A percentile compares a stretch with the other conserved stretches of the same genome.
Conservation (phyloP, 148 eudicot genomes). For the Vaccinium myrtillus region DNA sequence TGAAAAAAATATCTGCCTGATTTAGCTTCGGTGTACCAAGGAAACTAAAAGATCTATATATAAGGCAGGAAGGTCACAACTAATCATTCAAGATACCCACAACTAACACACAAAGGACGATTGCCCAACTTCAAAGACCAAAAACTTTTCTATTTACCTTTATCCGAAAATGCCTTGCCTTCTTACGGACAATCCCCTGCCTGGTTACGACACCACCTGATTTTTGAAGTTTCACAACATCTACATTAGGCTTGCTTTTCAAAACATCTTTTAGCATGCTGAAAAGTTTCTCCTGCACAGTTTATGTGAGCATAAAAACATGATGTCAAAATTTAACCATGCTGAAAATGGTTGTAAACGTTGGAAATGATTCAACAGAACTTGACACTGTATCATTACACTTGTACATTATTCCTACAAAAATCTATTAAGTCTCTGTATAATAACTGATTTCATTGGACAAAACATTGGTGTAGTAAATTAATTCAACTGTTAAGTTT, state of each 20-base stretch:
- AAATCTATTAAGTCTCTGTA: not conserved
- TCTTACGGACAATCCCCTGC: constrained; percentile 67
- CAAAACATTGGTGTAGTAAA: not conserved
- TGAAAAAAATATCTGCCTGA: not conserved
- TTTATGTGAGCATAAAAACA: constrained; percentile 17
- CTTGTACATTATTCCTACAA: not conserved
- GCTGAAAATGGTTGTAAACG: not conserved
- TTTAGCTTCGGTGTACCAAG: not conserved
- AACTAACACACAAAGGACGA: not conserved
- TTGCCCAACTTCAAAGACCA: not conserved
- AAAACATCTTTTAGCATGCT: constrained; percentile 86
- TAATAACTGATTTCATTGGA: not conserved
- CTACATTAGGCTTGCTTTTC: constrained; percentile 78
- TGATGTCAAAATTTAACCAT: constrained; percentile 6
- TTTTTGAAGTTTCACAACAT: constrained; percentile 96
- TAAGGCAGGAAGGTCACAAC: not conserved
- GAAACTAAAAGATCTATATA: not conserved
- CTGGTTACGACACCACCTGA: constrained; percentile 95
- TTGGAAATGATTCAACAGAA: constrained; percentile 1
- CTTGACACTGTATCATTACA: not conserved
- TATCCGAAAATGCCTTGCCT: constrained; percentile 64
- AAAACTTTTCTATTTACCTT: constrained; percentile 45
- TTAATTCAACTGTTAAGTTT: not conserved
- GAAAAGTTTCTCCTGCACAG: constrained; percentile 83
- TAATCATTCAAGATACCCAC: not conserved